Base-by-base conservation (phyloP, 192 early-diverging fungal genomes). In the Gonapodya prolifera region DNA sequence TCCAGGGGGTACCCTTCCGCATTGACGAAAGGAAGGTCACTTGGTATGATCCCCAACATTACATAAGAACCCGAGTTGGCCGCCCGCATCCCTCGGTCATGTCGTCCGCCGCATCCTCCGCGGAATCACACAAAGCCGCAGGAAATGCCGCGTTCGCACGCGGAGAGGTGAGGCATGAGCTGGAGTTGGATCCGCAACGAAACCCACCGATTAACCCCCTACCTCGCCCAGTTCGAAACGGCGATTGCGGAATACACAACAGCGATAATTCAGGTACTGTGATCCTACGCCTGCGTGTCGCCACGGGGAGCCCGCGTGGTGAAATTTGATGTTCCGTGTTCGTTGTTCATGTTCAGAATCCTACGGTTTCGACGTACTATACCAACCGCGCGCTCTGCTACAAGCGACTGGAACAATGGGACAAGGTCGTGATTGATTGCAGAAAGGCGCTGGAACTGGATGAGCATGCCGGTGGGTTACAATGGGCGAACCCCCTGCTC, bases 381-480 rank as follows among this genome's bases (percentile, higher is more conserved):
- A 92, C 92, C n/a, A 95, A 95, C 77, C 82, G 94, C 13, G 93
- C 93, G 16, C 85, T 93, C 13, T 92, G 90, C 76, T 89, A 88
- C 74, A 85, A 92, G 31, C 88, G 88, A 77, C 80, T 92, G 28
- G 85, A 86, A 23, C 81, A 89, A 35, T 89, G 81, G 75, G 77
- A 85, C 31, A 81, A 86, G 28, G 88, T 86, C 17, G 83, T 91
- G 2, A 70, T 70, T n/a, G 94, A 95, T 76, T 92, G 89, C 76
- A 79, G 85, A 61, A 79, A 76, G 2, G 92, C 91, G 1, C 84
- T 92, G 13, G 90, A 92, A 35, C 77, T 93, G 76, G 92, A 94
- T 73, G 61, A 79, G 28, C 81, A 84, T 34, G 85, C 85, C 70
- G 87, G 89, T 87, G 80, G 78, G 79, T 77, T 1, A 23, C 23